These are phyloP conservation scores for Wickerhamomyces rabaulensis DNA, from an alignment of 805 yeast genomes.

Conservation along the genomic window DNA sequence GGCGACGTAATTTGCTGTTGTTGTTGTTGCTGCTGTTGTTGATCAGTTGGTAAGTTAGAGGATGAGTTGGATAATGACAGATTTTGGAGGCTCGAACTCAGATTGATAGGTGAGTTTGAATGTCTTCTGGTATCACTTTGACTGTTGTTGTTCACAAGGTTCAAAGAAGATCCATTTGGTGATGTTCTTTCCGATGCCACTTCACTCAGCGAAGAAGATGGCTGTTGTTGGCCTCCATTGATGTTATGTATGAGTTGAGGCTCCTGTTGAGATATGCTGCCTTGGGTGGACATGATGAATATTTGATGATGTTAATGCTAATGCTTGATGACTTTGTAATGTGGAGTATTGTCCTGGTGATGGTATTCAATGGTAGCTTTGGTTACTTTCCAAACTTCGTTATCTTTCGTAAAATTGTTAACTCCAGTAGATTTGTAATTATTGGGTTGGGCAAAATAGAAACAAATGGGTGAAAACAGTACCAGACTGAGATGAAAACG, in stretches of 20 bases:
- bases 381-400: neutral
- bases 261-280: conserved; percentile 4
- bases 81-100: conserved; percentile 15
- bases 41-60: conserved; percentile 1
- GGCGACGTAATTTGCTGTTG: conserved; percentile 5
- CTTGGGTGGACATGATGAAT: conserved; percentile 6
- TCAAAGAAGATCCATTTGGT: conserved; percentile 16
- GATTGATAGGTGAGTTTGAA: conserved; percentile 21
- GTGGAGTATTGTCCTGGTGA: conserved; percentile 2
- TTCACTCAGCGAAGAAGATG: conserved; percentile 9
- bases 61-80: conserved; percentile 10
- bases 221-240: conserved; percentile 2
- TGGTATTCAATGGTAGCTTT: neutral
- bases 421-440: neutral
- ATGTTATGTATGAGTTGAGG: neutral
- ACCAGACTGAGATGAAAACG: neutral
- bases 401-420: neutral
- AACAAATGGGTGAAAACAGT: neutral
- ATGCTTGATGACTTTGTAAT: conserved; percentile 3
- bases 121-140: conserved; percentile 12
- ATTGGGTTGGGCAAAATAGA: neutral
- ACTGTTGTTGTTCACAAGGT: conserved; percentile 4
- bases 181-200: conserved; percentile 17
- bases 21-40: conserved; percentile 4
- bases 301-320: neutral